Conservation (phyloP, 2,329 filamentous ascomycete genomes). For the Trichoderma cornu-damae region DNA sequence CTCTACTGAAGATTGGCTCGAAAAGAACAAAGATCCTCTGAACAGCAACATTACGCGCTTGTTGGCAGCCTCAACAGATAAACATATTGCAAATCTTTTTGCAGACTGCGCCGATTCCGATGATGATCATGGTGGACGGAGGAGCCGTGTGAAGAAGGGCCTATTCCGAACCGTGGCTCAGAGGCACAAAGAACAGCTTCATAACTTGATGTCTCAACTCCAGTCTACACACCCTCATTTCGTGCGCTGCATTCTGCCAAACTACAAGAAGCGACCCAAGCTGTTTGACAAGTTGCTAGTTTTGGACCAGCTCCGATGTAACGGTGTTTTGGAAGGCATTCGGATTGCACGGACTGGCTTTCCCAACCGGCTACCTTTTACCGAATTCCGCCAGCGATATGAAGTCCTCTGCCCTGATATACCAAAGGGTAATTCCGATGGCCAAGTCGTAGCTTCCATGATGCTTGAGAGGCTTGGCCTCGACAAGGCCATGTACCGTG, state of each 20-base stretch:
- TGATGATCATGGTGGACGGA: constrained; percentile 62
- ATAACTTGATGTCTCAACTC: constrained; percentile 88
- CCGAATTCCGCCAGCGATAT: constrained; percentile 92
- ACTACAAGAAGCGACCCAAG: constrained; percentile 96
- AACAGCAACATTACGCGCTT: constrained; percentile 95
- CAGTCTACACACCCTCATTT: constrained; percentile 98
- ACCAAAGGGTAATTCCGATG: constrained; percentile 86
- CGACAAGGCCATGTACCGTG: constrained; percentile 81
- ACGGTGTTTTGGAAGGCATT: constrained; percentile 98
- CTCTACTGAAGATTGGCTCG: constrained; percentile 87
- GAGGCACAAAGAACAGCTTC: constrained; percentile 95
- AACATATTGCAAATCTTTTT: constrained; percentile 80
- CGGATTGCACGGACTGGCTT: constrained; percentile 95
- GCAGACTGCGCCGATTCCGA: constrained; percentile 79
- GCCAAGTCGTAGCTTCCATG: constrained; percentile 74
- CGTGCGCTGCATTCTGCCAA: constrained; percentile 93
- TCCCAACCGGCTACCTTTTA: constrained; percentile 85
- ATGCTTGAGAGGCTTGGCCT: constrained; percentile 87
- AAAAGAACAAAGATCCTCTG: constrained; percentile 98
- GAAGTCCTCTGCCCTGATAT: constrained; percentile 87
- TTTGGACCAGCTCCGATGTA: constrained; percentile 93
- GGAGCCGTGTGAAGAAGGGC: constrained; percentile 89
- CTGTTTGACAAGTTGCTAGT: constrained; percentile 89
- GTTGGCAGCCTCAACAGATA: constrained; percentile 73
- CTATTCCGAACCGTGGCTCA: constrained; percentile 96